A percentile compares a stretch with the other conserved stretches of the same genome.
Evolutionary conservation across 2,329 filamentous ascomycete genomes (phyloP).

Genomic region (Neofusicoccum sp.): DNA sequence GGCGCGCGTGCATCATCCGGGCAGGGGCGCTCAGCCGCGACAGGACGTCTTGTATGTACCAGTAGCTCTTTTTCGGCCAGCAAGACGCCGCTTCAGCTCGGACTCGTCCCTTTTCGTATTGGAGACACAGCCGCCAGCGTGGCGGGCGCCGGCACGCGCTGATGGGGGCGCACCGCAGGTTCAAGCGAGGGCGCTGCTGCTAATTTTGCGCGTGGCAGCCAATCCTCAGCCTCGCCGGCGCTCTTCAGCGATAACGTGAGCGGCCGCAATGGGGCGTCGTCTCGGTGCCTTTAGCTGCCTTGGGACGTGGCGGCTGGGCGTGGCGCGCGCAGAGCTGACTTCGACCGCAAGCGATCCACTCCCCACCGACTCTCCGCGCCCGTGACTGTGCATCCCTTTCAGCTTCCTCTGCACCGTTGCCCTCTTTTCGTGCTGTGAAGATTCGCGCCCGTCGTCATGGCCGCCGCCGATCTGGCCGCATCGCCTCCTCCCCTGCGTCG

Average conservation of each 20-base stretch:
- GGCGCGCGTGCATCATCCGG: slow-evolving; percentile 28
- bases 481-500: slow-evolving; percentile 13
- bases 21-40: slow-evolving; percentile 31
- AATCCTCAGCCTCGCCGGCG: slow-evolving; percentile 8
- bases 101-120: slow-evolving; percentile 25
- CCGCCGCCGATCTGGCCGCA: slow-evolving; percentile 8
- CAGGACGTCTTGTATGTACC: slow-evolving; percentile 32
- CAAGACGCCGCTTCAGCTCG: slow-evolving; percentile 19
- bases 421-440: slow-evolving; percentile 11
- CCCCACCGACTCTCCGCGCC: slow-evolving; percentile 11
- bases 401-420: slow-evolving; percentile 5
- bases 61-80: slow-evolving; percentile 25
- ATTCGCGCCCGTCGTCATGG: slow-evolving; percentile 6
- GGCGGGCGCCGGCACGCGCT: slow-evolving; percentile 6
- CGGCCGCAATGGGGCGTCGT: slow-evolving; percentile 4
- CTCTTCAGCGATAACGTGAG: slow-evolving; percentile 17
- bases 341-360: slow-evolving; percentile 14
- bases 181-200: slow-evolving; percentile 16
- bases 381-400: slow-evolving; percentile 16
- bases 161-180: slow-evolving; percentile 7
- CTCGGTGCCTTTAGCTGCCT: slow-evolving; percentile 11
- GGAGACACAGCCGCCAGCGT: slow-evolving; percentile 11
- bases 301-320: slow-evolving; percentile 14
- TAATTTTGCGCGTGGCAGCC: slow-evolving; percentile 18
- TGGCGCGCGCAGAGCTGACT: slow-evolving; percentile 13